These are phyloP conservation scores for Boletus sp. DNA, from an alignment of 768 basidiomycete species.

Conservation along the genomic window DNA sequence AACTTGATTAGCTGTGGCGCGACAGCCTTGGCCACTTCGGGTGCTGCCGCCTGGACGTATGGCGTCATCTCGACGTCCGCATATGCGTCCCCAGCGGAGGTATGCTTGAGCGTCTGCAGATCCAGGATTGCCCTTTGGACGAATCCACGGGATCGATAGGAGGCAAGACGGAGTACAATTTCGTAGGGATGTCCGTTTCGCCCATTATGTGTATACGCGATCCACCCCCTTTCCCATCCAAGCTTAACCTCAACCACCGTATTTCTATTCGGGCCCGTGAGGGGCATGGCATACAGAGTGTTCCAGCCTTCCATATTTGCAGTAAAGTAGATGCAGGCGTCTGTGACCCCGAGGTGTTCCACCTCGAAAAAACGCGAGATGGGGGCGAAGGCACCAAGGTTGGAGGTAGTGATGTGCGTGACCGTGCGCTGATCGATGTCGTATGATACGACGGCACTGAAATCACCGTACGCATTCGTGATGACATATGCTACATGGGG, in stretches of 20 bases:
- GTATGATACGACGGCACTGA: conserved; percentile 34
- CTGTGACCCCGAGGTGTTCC: conserved; percentile 22
- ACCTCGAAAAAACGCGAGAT: conserved; percentile 33
- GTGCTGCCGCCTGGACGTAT: conserved; percentile 35
- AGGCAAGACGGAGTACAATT: conserved; percentile 31
- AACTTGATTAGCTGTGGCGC: conserved; percentile 35
- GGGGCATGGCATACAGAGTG: conserved; percentile 28
- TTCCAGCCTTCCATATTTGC: conserved; percentile 41
- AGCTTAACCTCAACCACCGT: conserved; percentile 32
- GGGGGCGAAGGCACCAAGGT: conserved; percentile 25
- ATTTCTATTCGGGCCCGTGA: conserved; percentile 28
- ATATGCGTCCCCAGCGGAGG: conserved; percentile 26
- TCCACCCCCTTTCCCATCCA: conserved; percentile 31
- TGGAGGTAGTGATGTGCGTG: conserved; percentile 38
- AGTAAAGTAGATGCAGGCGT: conserved; percentile 30
- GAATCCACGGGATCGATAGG: conserved; percentile 30
- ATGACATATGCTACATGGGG: conserved; percentile 33
- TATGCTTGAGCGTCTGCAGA: conserved; percentile 18
- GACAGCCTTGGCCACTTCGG: conserved; percentile 24
- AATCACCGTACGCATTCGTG: conserved; percentile 40
- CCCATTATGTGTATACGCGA: conserved; percentile 30
- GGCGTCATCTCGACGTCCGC: conserved; percentile 26
- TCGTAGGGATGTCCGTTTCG: conserved; percentile 34
- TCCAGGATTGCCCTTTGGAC: conserved; percentile 30
- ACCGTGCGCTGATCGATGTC: conserved; percentile 30